Percentiles rank a stretch among this genome's conserved stretches.
phyloP scores from a whole-genome alignment of 345 rosid genomes.

The Aquilaria malaccensis region DNA sequence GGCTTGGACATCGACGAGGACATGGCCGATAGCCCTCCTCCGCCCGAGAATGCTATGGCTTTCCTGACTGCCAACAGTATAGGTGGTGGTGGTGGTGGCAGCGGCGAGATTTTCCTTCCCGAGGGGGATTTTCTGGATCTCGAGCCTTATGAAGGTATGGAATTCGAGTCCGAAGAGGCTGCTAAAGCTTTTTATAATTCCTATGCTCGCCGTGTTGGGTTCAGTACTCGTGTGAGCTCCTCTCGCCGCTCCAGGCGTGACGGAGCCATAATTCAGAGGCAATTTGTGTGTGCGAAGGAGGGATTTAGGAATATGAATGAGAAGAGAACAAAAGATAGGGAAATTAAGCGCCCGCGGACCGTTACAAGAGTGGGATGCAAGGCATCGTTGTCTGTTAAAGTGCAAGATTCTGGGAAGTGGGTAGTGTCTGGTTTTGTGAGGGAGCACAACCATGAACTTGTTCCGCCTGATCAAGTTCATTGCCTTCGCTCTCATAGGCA shows the following conservation, averaged over 20 bases:
- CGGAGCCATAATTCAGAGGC: constrained; percentile 62
- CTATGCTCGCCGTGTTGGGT: constrained; percentile 46
- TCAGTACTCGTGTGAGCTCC: constrained; percentile 49
- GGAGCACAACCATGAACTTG: constrained; percentile 52
- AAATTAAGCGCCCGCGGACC: constrained; percentile 54
- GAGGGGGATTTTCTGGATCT: constrained; percentile 38
- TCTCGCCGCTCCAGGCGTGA: constrained; percentile 61
- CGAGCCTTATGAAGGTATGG: constrained; percentile 62
- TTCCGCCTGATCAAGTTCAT: constrained; percentile 56
- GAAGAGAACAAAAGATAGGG: constrained; percentile 52
- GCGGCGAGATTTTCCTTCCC: constrained; percentile 28
- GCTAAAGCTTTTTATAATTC: constrained; percentile 62
- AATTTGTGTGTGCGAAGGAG: constrained; percentile 63
- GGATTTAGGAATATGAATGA: constrained; percentile 56
- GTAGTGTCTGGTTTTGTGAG: constrained; percentile 42
- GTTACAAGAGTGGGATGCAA: constrained; percentile 55
- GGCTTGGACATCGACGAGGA: constrained; percentile 34
- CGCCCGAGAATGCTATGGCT: constrained; percentile 8
- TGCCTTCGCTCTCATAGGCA: constrained; percentile 53
- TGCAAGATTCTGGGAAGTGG: constrained; percentile 66
- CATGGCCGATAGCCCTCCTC: constrained; percentile 32
- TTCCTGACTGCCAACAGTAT: constrained; percentile 3
- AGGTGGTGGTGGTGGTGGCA: constrained; percentile 4
- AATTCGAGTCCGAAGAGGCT: constrained; percentile 63
- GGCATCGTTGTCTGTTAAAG: constrained; percentile 48